Percentiles rank a stretch among this genome's conserved stretches.
These are phyloP conservation scores for Cladophialophora carrionii DNA, from an alignment of 2,329 filamentous ascomycete genomes.

Conservation along the genomic window DNA sequence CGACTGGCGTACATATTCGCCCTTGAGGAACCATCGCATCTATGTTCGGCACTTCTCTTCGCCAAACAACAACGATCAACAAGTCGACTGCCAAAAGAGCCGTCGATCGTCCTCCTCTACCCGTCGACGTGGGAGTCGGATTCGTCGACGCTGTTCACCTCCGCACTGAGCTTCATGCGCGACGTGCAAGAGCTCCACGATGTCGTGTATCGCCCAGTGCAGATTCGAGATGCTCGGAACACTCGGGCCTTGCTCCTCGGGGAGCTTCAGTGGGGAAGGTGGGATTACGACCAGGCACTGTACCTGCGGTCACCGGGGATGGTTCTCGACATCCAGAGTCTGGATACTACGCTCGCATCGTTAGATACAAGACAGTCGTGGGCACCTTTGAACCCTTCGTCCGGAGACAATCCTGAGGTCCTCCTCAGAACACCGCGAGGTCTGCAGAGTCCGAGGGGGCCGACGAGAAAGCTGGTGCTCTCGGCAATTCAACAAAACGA, in stretches of 20 bases:
- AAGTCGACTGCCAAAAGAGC: slow-evolving; percentile 42
- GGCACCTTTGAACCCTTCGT: slow-evolving; percentile 31
- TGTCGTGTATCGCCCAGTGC: slow-evolving; percentile 42
- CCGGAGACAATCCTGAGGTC: slow-evolving; percentile 33
- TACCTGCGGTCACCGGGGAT: slow-evolving; percentile 50
- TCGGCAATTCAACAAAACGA: slow-evolving; percentile 5
- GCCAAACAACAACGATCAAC: slow-evolving; percentile 43
- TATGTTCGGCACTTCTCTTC: slow-evolving; percentile 52
- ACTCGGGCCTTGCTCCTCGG: slow-evolving; percentile 34
- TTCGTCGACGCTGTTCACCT: slow-evolving; percentile 27
- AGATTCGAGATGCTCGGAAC: slow-evolving; percentile 28
- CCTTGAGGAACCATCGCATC: slow-evolving; percentile 48
- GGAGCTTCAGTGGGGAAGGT: slow-evolving; percentile 33
- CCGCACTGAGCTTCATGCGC: slow-evolving; percentile 46
- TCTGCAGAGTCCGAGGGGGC: slow-evolving; percentile 30
- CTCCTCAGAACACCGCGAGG: slow-evolving; percentile 32
- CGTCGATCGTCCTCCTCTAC: slow-evolving; percentile 53
- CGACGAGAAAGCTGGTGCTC: slow-evolving; percentile 27
- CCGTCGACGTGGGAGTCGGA: slow-evolving; percentile 50
- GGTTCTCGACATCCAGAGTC: slow-evolving; percentile 44
- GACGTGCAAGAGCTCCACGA: slow-evolving; percentile 46
- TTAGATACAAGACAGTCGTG: slow-evolving; percentile 25
- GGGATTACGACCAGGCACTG: slow-evolving; percentile 48
- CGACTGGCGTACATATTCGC: slow-evolving; percentile 47
- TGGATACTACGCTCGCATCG: slow-evolving; percentile 45